These are phyloP conservation scores for Wickerhamiella vanderwaltii DNA, from an alignment of 805 yeast species.

Conservation along the genomic window DNA sequence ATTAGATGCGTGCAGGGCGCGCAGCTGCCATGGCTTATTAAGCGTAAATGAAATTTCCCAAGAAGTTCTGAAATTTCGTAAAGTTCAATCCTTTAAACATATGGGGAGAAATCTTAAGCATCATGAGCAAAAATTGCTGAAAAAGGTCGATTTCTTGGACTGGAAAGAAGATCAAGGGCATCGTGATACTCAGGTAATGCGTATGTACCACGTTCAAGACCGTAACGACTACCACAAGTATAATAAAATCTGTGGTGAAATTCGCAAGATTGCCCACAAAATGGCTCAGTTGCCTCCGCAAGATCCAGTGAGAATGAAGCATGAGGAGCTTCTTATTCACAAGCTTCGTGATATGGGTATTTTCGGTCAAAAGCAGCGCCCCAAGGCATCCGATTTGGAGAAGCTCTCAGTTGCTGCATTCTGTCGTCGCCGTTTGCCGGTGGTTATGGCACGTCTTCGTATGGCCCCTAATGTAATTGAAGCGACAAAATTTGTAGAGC, in stretches of 20 bases:
- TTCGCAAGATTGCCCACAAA: slow-evolving; percentile 76
- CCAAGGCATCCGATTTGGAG: slow-evolving; percentile 85
- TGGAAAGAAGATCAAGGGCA: slow-evolving; percentile 97
- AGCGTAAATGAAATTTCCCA: no score
- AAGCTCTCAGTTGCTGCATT: slow-evolving; percentile 85
- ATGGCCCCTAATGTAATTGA: slow-evolving; percentile 86
- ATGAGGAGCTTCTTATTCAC: slow-evolving; percentile 77
- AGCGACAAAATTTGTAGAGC: slow-evolving; percentile 86
- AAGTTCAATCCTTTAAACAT: no score
- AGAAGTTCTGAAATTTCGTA: no score
- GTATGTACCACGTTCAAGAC: slow-evolving; percentile 83
- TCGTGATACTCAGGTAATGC: slow-evolving; percentile 92
- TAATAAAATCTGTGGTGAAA: slow-evolving; percentile 83
- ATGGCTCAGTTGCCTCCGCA: slow-evolving; percentile 73
- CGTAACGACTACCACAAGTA: slow-evolving; percentile 93
- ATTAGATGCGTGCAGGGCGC: no score
- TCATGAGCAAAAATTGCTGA: slow-evolving; percentile 89
- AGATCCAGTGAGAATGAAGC: slow-evolving; percentile 78
- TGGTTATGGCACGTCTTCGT: slow-evolving; percentile 82
- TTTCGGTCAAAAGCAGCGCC: slow-evolving; percentile 51
- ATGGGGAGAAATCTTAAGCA: slow-evolving; percentile 61
- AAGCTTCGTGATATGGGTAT: slow-evolving; percentile 84
- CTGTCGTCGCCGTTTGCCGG: slow-evolving; percentile 85
- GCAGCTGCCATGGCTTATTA: no score
- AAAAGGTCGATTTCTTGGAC: slow-evolving; percentile 90